phyloP scores from a whole-genome alignment of 2,329 filamentous ascomycete species.

The Drechslerella dactyloides region DNA sequence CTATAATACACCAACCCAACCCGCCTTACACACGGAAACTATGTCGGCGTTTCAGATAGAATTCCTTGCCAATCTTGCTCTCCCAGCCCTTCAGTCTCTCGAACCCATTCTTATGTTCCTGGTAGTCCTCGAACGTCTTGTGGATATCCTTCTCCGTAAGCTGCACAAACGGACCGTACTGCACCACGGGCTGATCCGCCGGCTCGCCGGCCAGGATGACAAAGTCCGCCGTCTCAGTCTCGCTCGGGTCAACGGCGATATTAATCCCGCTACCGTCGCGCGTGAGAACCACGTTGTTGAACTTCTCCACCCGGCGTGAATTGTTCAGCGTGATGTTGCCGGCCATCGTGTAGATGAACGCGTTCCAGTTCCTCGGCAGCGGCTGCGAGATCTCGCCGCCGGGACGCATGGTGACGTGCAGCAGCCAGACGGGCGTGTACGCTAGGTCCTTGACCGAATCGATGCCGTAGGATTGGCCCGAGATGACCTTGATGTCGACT shows the following conservation, averaged over 20 bases:
- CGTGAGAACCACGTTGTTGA: conserved; percentile 88
- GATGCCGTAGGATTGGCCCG: conserved; percentile 79
- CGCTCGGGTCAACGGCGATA: conserved; percentile 71
- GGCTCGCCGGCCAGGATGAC: conserved; percentile 80
- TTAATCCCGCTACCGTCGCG: conserved; percentile 77
- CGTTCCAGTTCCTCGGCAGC: conserved; percentile 82
- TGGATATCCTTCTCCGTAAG: conserved; percentile 74
- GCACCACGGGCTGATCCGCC: conserved; percentile 78
- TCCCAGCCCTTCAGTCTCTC: conserved; percentile 79
- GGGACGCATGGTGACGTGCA: conserved; percentile 80
- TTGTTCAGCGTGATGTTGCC: conserved; percentile 71
- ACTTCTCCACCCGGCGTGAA: conserved; percentile 68
- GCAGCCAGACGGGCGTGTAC: conserved; percentile 95
- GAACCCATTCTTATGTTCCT: conserved; percentile 76
- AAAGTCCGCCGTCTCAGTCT: conserved; percentile 66
- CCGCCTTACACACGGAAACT: conserved; percentile 32
- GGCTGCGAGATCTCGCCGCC: conserved; percentile 78
- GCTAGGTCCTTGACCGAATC: conserved; percentile 88
- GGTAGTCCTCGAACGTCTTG: conserved; percentile 77
- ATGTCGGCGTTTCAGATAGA: conserved; percentile 61
- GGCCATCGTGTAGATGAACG: conserved; percentile 84
- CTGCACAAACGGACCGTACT: conserved; percentile 86
- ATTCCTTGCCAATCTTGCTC: conserved; percentile 81
- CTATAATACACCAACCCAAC: not conserved
- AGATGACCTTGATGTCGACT: conserved; percentile 87